Conservation (phyloP, 345 rosid species). For the Triadica sebifera region DNA sequence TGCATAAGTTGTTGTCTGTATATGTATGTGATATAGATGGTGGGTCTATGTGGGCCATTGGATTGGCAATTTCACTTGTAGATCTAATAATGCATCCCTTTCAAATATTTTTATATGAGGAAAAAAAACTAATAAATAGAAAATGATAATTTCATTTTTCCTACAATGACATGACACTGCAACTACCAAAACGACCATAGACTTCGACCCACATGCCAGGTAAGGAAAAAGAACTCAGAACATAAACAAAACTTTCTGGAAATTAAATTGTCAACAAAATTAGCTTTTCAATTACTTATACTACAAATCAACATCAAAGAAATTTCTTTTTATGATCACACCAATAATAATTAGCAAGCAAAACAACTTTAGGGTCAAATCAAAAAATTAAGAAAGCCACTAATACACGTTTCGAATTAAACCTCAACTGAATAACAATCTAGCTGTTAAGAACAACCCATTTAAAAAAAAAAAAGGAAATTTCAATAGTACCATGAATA, state of each 20-base stretch:
- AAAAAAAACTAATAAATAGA: constrained; percentile 8
- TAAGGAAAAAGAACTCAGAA: constrained; percentile 3
- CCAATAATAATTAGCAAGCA: background rate
- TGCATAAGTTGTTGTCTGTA: constrained; percentile 1
- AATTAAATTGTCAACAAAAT: background rate
- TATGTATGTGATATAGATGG: constrained; percentile 1
- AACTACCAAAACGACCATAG: constrained; percentile 48
- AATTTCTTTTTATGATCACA: background rate
- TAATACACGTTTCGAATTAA: constrained; percentile 22
- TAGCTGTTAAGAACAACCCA: constrained; percentile 38
- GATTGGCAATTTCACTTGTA: constrained; percentile 16
- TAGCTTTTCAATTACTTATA: background rate
- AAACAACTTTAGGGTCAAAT: constrained; percentile 7
- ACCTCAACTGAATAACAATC: constrained; percentile 10
- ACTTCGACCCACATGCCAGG: constrained; percentile 14
- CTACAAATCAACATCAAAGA: constrained; percentile 10
- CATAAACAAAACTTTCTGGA: background rate
- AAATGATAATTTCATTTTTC: constrained; percentile 13
- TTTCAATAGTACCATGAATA: background rate
- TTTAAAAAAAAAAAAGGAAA: constrained; percentile 25
- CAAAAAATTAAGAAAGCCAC: constrained; percentile 24
- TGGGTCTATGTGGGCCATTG: constrained; percentile 17
- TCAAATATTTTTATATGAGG: constrained; percentile 1
- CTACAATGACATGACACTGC: constrained; percentile 42
- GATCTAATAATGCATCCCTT: constrained; percentile 30